Percentiles rank a stretch among this genome's conserved stretches.
These are phyloP conservation scores for Sporisorium graminicola DNA, from an alignment of 1,284 basidiomycete species.

Conservation along the genomic window DNA sequence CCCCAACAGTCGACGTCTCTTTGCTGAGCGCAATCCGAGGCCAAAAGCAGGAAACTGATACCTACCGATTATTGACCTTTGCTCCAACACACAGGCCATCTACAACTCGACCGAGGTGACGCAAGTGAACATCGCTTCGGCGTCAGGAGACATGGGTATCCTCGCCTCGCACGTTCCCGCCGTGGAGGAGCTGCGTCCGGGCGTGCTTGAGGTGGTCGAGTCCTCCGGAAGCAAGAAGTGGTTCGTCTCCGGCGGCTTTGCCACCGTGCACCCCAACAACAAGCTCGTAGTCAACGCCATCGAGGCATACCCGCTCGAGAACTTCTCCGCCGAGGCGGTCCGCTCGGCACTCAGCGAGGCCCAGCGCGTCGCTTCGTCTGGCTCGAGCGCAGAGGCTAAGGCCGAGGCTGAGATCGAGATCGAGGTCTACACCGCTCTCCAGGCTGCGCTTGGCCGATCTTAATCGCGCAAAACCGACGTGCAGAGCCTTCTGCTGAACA, in stretches of 20 bases:
- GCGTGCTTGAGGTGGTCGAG: constrained; percentile 68
- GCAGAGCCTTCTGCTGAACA: background rate
- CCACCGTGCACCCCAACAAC: constrained; percentile 98
- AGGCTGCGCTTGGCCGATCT: constrained; percentile 78
- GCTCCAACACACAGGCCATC: constrained; percentile 44
- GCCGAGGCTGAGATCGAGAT: constrained; percentile 93
- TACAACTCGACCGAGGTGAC: constrained; percentile 63
- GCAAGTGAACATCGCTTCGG: constrained; percentile 65
- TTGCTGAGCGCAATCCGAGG: background rate
- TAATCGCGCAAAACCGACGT: constrained; percentile 19
- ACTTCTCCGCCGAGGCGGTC: constrained; percentile 89
- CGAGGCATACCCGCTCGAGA: constrained; percentile 92
- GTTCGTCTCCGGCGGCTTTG: constrained; percentile 91
- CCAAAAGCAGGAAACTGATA: background rate
- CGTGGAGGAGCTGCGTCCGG: constrained; percentile 68
- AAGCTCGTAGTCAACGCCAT: constrained; percentile 95
- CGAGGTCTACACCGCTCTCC: constrained; percentile 94
- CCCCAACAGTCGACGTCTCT: background rate
- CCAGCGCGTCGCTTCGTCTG: constrained; percentile 82
- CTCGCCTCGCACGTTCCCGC: constrained; percentile 68
- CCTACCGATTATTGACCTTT: constrained; percentile 21
- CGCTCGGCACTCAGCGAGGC: constrained; percentile 91
- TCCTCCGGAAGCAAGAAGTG: constrained; percentile 64
- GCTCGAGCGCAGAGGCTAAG: constrained; percentile 91
- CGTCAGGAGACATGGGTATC: constrained; percentile 69